Evolutionary conservation across 2,329 filamentous ascomycete genomes (phyloP).

Genomic region (Ceratocystis cacaofunesta): DNA sequence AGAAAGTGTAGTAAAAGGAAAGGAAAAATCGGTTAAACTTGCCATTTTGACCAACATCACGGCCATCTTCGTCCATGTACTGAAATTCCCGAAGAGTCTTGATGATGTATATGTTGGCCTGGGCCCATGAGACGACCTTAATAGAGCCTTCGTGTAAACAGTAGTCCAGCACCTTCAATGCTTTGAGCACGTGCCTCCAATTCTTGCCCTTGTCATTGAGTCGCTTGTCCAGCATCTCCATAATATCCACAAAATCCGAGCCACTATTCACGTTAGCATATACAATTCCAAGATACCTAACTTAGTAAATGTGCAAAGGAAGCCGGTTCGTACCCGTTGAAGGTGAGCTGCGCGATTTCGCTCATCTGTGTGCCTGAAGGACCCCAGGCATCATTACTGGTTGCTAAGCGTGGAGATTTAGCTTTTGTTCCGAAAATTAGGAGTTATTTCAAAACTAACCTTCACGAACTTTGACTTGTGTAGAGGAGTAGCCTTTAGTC

Average conservation of each 20-base stretch:
- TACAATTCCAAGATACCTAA: background rate
- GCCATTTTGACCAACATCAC: constrained; percentile 96
- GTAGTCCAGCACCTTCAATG: constrained; percentile 93
- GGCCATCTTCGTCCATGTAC: constrained; percentile 87
- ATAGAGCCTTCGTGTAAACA: constrained; percentile 95
- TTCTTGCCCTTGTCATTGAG: constrained; percentile 99
- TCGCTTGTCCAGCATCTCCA: constrained; percentile 98
- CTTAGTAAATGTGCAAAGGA: background rate
- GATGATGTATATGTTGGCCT: constrained; percentile 97
- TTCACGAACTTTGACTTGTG: constrained; percentile 97
- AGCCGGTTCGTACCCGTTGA: constrained; percentile 62
- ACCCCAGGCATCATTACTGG: constrained; percentile 97
- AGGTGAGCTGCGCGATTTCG: constrained; percentile 95
- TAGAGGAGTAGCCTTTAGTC: constrained; percentile 92
- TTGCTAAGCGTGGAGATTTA: constrained; percentile 44
- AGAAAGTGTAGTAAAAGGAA: background rate
- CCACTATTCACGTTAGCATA: constrained; percentile 39
- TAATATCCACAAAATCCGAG: constrained; percentile 97
- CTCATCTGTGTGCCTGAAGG: constrained; percentile 96
- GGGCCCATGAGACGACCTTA: constrained; percentile 90
- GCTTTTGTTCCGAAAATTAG: background rate
- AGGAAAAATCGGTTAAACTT: constrained; percentile 24
- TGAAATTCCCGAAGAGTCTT: constrained; percentile 96
- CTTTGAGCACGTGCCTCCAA: constrained; percentile 96
- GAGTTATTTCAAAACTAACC: constrained; percentile 39